Evolutionary conservation across 305 asterid species (phyloP), one percentile per base, ranked within the genome.

Genomic region (Withania somnifera): DNA sequence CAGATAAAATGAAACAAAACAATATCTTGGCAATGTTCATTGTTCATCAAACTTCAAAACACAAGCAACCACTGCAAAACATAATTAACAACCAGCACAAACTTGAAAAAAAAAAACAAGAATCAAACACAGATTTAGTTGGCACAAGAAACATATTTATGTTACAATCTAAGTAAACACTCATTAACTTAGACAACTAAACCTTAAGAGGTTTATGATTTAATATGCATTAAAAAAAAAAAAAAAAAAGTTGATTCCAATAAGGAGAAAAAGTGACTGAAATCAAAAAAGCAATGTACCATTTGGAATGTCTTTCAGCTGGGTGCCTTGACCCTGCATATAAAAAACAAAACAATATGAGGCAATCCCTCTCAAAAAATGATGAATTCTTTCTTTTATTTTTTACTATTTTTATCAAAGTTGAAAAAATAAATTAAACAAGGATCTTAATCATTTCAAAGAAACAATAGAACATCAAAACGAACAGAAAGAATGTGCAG

Each of bases 281-380:
- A 79, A 51, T 11, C 14, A 32, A 15, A 24, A 8, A 32, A 82
- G 32, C n/a, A 6, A 1, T 88, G 87, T 92, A 95, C 99, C 99
- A 83, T 96, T 96, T 22, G 99, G 98, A 85, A 96, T 96, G 82
- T 93, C 99, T 87, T 89, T 96, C 1, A 96, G 97, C 69, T 88
- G 91, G 5, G 91, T 90, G 13, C 99, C 99, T 84, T 82, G 89
- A 61, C 99, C 99, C 98, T 94, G 91, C 81, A 56, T 73, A 50
- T 58, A 58, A 52, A 54, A 76, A 54, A 83, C 60, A 88, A 36
- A 75, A 63, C 80, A 77, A 58, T 80, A 84, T 66, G 83, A 69
- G 56, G 32, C 78, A 40, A 24, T 61, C 32, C n/a, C 50, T 9
- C 0, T 9, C 0, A 40, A 47, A 87, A 45, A 45, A 82, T 83